Percentiles rank a stretch among this genome's conserved stretches.
These are phyloP conservation scores for Cryomyces antarcticus DNA, from an alignment of 495 filamentous ascomycete species.

Conservation along the genomic window DNA sequence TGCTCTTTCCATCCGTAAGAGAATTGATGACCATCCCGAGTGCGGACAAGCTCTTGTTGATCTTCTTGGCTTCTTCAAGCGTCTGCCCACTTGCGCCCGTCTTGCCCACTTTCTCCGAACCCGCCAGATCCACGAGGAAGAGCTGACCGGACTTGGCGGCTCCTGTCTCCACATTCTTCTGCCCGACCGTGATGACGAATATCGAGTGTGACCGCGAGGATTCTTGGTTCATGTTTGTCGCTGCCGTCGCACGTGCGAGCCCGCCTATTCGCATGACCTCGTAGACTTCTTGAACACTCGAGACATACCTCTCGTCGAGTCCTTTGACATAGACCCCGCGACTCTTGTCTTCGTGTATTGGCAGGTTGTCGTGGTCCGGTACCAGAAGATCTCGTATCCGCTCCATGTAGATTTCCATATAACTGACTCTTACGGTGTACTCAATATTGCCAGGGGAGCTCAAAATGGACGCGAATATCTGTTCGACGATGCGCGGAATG, in stretches of 20 bases:
- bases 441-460: constrained; percentile 84
- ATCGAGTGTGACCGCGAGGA: constrained; percentile 97
- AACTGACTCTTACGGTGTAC: constrained; percentile 91
- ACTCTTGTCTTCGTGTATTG: constrained; percentile 92
- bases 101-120: constrained; percentile 97
- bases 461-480: constrained; percentile 90
- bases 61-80: constrained; percentile 96
- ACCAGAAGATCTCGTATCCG: constrained; percentile 81
- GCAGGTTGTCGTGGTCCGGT: constrained; percentile 87
- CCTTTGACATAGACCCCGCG: constrained; percentile 95
- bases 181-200: constrained; percentile 88
- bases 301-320: constrained; percentile 84
- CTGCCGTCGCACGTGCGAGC: constrained; percentile 69
- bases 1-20: constrained; percentile 95
- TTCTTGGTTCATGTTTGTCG: constrained; percentile 99
- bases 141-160: constrained; percentile 92
- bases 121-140: constrained; percentile 92
- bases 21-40: constrained; percentile 98
- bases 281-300: constrained; percentile 86
- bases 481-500: constrained; percentile 91
- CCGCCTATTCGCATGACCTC: constrained; percentile 93
- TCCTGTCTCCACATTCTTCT: constrained; percentile 95
- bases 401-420: constrained; percentile 99
- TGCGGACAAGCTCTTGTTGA: constrained; percentile 97
- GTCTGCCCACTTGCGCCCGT: constrained; percentile 96